phyloP scores from a whole-genome alignment of 2,329 filamentous ascomycete species.

The Bipolaris bicolor region DNA sequence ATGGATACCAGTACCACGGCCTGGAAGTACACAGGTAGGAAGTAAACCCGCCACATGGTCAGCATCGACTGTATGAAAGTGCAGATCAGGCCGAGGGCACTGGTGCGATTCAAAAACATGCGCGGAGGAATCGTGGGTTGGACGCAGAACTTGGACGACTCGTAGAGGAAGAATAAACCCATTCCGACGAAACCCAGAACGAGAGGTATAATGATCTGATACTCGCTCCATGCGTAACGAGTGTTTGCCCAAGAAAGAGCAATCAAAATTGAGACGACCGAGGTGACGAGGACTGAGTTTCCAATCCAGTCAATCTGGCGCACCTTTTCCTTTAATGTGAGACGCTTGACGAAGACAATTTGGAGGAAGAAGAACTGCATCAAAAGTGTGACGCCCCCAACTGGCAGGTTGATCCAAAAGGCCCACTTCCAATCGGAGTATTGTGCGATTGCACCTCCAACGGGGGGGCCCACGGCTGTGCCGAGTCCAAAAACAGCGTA shows the following conservation, averaged over 20 bases:
- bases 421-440: background rate
- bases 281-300: background rate
- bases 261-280: background rate
- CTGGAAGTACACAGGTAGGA: slow-evolving; percentile 30
- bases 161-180: background rate
- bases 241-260: background rate
- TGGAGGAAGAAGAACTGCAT: background rate
- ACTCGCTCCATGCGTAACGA: background rate
- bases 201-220: background rate
- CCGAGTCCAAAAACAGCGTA: background rate
- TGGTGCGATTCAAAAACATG: background rate
- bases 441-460: background rate
- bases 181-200: background rate
- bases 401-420: background rate
- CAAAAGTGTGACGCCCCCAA: background rate
- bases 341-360: background rate
- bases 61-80: slow-evolving; percentile 1
- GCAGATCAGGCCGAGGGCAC: background rate
- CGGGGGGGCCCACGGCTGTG: background rate
- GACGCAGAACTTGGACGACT: background rate
- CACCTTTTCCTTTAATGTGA: background rate
- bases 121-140: background rate
- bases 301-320: background rate
- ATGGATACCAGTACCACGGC: slow-evolving; percentile 1
- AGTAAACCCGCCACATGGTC: slow-evolving; percentile 6